Base-by-base conservation (phyloP, 129 eudicot genomes). In the Heracleum sosnowskyi region DNA sequence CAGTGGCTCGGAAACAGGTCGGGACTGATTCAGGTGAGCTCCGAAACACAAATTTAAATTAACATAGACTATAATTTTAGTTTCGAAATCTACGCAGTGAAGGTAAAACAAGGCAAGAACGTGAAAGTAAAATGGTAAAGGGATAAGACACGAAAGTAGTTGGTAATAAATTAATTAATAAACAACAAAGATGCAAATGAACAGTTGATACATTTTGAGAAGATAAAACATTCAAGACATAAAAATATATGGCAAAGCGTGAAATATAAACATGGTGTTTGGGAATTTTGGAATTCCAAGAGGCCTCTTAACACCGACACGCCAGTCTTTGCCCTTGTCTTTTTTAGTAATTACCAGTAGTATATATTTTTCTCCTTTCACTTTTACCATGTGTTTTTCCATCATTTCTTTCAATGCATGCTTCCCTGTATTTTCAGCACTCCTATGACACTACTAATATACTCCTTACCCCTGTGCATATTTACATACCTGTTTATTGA, bases 371-470 rank as follows among this genome's bases (percentile, higher is more conserved):
- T 20, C 2, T 7, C 0, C 68, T 60, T 60, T 60, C 68, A 60
- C 68, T 60, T 60, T 75, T 68, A 42, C 63, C 81, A 66, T 42
- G 20, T 28, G 77, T 33, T 74, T 33, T 60, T 79, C 68, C 72
- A 83, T 78, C 78, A 83, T 83, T 83, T 71, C 68, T 66, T 79
- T 70, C 86, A 35, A 83, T 26, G 83, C 86, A 83, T 74, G 86
- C 86, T 83, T 79, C 76, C 71, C 79, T n/a, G 69, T 22, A 72
- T 51, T 71, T 76, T 69, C 34, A 40, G 78, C 72, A 69, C 83
- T 83, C 74, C 77, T 57, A 83, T 36, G 86, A 57, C 46, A 79
- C 20, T 12, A 79, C 20, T 12, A 63, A 63, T 29, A 64, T 49
- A 17, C 47, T 60, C n/a, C 31, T 51, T 16, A 47, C 60, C 62